Evolutionary conservation across 805 yeast species (phyloP), one percentile per base, ranked within the genome.

Genomic region (Candida incommunis): DNA sequence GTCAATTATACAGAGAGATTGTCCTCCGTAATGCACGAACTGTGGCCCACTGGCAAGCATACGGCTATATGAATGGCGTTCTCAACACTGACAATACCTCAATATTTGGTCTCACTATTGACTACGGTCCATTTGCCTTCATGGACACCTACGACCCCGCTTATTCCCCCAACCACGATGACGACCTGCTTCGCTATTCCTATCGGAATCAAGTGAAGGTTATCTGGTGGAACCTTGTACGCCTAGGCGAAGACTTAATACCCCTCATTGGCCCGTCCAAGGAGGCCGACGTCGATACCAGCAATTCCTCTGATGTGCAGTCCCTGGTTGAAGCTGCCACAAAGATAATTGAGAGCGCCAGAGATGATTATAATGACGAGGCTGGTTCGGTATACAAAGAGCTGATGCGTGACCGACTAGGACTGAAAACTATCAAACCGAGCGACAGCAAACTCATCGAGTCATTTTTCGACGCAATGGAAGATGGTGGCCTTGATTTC

Each of bases 21-120:
- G 75, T 82, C 2, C 64, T 69, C n/a, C 61, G 85, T 34, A 88
- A 87, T 58, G 95, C 96, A 0, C 61, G 66, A 42, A 72, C 82
- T 16, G 80, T 83, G 1, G 95, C 94, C 2, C 68, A 73, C 51
- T 85, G 95, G 85, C 96, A 90, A 58, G 73, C 82, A 0, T 90
- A 87, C 62, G 97, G 96, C 2, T 88, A 90, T 55, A 61, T 88
- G 52, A 92, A 90, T 56, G 98, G 98, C 13, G 97, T 92, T 3
- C 66, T 92, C 46, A 90, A 90, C 60, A 88, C 97, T 0, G 98
- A 90, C 58, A 90, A 90, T 58, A 85, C 96, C 1, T 84, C 95
- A 0, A 70, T 90, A n/a, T 56, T 81, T 40, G 98, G 98, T 0
- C 66, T 87, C 9, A 75, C 95, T 0, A 74, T 92, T 62, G 98